Conservation (phyloP, 495 filamentous ascomycete genomes). For the Glarea lozoyensis region DNA sequence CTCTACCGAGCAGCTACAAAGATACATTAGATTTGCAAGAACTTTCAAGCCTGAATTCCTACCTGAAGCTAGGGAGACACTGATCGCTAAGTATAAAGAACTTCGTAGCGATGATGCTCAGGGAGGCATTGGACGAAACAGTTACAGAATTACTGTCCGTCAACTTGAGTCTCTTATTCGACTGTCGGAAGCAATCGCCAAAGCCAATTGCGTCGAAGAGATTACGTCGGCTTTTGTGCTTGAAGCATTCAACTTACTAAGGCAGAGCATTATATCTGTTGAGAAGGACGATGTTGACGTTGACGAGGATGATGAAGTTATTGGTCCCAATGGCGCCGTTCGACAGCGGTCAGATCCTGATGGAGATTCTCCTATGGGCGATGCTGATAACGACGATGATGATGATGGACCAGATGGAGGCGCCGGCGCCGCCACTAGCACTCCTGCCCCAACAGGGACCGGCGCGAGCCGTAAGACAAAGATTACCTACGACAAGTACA, state of each 20-base stretch:
- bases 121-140: slow-evolving; percentile 84
- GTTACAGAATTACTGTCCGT: slow-evolving; percentile 92
- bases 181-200: slow-evolving; percentile 89
- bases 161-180: slow-evolving; percentile 95
- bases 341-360: slow-evolving; percentile 43
- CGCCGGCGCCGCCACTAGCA: slow-evolving; percentile 17
- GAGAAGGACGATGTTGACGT: slow-evolving; percentile 98
- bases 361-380: slow-evolving; percentile 65
- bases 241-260: slow-evolving; percentile 81
- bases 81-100: slow-evolving; percentile 95
- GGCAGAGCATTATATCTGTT: slow-evolving; percentile 93
- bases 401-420: slow-evolving; percentile 27
- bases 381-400: slow-evolving; percentile 35
- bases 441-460: slow-evolving; percentile 17
- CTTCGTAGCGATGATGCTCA: slow-evolving; percentile 90
- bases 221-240: slow-evolving; percentile 76
- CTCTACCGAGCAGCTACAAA: slow-evolving; percentile 91
- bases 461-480: slow-evolving; percentile 58
- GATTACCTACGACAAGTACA: slow-evolving; percentile 93
- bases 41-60: slow-evolving; percentile 94
- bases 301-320: slow-evolving; percentile 67
- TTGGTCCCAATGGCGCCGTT: slow-evolving; percentile 16
- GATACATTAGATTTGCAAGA: slow-evolving; percentile 92
- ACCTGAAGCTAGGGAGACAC: slow-evolving; percentile 69
- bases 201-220: slow-evolving; percentile 92